Conservation (phyloP, 2,329 filamentous ascomycete genomes). For the Karstenula rhodostoma region DNA sequence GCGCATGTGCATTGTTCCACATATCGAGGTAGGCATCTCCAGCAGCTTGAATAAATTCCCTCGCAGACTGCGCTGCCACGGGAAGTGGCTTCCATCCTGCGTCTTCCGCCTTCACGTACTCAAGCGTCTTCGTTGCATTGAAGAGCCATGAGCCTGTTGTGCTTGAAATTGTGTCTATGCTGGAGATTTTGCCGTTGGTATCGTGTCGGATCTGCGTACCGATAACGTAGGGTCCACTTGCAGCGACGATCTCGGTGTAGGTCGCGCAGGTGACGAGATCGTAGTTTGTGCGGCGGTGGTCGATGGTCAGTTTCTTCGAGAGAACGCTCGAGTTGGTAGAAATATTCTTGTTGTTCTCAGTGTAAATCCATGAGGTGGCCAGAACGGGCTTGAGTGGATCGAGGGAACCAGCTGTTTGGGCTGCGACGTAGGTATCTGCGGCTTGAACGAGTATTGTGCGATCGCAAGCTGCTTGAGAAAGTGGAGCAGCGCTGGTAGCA, state of each 20-base stretch:
- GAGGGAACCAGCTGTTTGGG: slow-evolving; percentile 26
- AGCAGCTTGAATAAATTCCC: slow-evolving; percentile 28
- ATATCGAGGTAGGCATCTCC: slow-evolving; percentile 34
- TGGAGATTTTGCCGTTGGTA: slow-evolving; percentile 13
- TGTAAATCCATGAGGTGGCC: slow-evolving; percentile 23
- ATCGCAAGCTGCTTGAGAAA: slow-evolving; percentile 17
- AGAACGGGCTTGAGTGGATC: slow-evolving; percentile 17
- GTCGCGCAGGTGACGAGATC: slow-evolving; percentile 31
- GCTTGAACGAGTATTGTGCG: slow-evolving; percentile 17
- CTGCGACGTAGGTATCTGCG: slow-evolving; percentile 27
- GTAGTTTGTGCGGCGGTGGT: slow-evolving; percentile 32
- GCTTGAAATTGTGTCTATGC: slow-evolving; percentile 27
- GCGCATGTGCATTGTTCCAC: slow-evolving; percentile 28
- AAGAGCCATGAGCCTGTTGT: slow-evolving; percentile 32
- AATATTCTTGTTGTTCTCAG: slow-evolving; percentile 30
- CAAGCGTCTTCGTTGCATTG: slow-evolving; percentile 32
- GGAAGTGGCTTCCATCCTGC: slow-evolving; percentile 25
- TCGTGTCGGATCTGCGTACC: slow-evolving; percentile 29
- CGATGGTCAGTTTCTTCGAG: slow-evolving; percentile 25
- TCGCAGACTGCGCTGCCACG: slow-evolving; percentile 10
- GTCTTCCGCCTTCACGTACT: slow-evolving; percentile 25
- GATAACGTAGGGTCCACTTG: slow-evolving; percentile 26
- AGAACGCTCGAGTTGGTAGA: slow-evolving; percentile 16
- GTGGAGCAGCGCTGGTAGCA: slow-evolving; percentile 12
- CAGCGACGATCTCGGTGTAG: slow-evolving; percentile 31